phyloP scores from a whole-genome alignment of 169 alveolate species.

The Plasmodium gonderi region DNA sequence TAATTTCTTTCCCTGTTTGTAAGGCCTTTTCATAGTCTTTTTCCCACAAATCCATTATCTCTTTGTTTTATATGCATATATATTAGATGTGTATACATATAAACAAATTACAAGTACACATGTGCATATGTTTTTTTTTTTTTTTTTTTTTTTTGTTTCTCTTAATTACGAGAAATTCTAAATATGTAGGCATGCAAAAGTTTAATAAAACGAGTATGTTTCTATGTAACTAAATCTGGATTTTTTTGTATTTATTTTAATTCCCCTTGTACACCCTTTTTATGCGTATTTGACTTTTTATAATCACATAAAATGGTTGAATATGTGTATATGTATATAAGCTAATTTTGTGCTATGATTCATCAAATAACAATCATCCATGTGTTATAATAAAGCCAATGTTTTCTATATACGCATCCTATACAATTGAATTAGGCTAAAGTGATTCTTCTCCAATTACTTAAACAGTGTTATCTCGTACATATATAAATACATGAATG shows the following conservation, averaged over 20 bases:
- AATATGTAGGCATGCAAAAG: background rate
- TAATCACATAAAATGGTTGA: background rate
- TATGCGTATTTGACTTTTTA: background rate
- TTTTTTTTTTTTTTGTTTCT: background rate
- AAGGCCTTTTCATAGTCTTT: conserved; percentile 70
- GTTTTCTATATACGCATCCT: no score
- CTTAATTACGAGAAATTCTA: background rate
- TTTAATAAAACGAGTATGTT: background rate
- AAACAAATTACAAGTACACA: background rate
- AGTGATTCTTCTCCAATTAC: background rate
- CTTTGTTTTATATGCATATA: background rate
- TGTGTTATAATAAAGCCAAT: no score
- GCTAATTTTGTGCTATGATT: no score
- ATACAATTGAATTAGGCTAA: background rate
- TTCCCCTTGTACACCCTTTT: background rate
- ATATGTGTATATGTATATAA: background rate
- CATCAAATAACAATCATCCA: no score
- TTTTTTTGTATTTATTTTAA: background rate
- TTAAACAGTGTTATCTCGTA: no score
- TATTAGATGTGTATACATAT: background rate
- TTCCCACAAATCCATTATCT: conserved; percentile 66
- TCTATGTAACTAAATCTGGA: background rate
- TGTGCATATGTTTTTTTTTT: no score
- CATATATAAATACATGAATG: background rate
- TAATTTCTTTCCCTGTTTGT: conserved; percentile 62